A percentile compares a stretch with the other conserved stretches of the same genome.
phyloP scores from a whole-genome alignment of 768 basidiomycete genomes.

The Lepiota brunneoincarnata region DNA sequence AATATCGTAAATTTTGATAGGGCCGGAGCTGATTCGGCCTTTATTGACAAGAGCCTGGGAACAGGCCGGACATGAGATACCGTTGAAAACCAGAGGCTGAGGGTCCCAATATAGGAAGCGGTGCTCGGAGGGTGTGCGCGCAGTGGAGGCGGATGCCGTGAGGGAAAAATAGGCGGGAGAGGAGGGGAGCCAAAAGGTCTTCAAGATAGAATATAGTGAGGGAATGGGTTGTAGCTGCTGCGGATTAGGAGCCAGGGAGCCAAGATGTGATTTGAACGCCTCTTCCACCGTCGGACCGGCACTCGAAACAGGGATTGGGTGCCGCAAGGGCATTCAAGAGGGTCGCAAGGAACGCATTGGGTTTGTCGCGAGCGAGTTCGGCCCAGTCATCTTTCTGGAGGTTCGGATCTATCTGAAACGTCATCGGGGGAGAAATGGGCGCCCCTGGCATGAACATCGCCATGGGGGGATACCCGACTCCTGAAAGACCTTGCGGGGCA shows the following conservation, averaged over 20 bases:
- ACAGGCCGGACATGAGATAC: conserved; percentile 72
- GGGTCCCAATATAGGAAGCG: conserved; percentile 89
- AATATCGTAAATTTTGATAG: conserved; percentile 77
- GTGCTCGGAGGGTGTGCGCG: conserved; percentile 70
- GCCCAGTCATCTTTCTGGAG: conserved; percentile 65
- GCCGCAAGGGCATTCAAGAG: conserved; percentile 58
- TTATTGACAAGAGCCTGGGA: conserved; percentile 56
- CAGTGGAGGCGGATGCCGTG: conserved; percentile 66
- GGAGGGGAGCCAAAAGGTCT: conserved; percentile 82
- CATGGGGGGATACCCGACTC: conserved; percentile 11
- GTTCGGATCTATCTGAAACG: conserved; percentile 48
- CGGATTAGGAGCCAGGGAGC: conserved; percentile 53
- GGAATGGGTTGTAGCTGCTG: conserved; percentile 54
- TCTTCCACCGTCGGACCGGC: conserved; percentile 69
- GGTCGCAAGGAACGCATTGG: conserved; percentile 53
- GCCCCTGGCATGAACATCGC: conserved; percentile 14
- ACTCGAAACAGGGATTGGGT: conserved; percentile 59
- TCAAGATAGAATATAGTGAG: conserved; percentile 70
- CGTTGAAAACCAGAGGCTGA: conserved; percentile 78
- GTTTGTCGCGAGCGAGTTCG: conserved; percentile 51
- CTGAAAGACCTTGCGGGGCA: conserved; percentile 10
- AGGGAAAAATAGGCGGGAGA: conserved; percentile 76
- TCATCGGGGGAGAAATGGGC: conserved; percentile 27
- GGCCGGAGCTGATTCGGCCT: conserved; percentile 72
- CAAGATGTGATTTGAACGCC: conserved; percentile 75